phyloP scores from a whole-genome alignment of 1,284 basidiomycete species.

The Anthracocystis setariae region DNA sequence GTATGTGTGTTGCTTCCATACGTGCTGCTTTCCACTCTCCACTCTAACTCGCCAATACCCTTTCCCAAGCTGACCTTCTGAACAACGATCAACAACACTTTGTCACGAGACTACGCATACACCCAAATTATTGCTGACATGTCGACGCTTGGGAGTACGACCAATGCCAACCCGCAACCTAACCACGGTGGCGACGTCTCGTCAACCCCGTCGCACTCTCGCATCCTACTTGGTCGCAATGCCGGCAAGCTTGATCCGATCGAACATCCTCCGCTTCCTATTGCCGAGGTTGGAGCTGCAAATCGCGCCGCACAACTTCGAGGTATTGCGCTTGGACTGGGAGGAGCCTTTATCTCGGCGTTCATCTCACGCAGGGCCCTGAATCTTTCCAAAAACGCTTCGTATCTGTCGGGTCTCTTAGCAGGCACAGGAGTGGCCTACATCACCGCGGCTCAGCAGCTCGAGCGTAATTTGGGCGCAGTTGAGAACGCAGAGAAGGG shows the following conservation, averaged over 20 bases:
- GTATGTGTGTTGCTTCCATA: no score
- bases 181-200: slow-evolving; percentile 35
- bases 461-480: slow-evolving; percentile 33
- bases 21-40: no score
- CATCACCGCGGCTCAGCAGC: slow-evolving; percentile 38
- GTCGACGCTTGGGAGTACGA: neutral
- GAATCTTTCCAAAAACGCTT: slow-evolving; percentile 36
- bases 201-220: neutral
- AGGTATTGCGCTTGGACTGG: slow-evolving; percentile 38
- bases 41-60: no score
- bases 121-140: neutral
- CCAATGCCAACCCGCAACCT: slow-evolving; percentile 9
- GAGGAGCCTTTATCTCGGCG: slow-evolving; percentile 36
- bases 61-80: neutral
- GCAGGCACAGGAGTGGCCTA: slow-evolving; percentile 52
- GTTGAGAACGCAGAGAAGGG: slow-evolving; percentile 38
- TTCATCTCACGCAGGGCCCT: slow-evolving; percentile 41
- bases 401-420: slow-evolving; percentile 39
- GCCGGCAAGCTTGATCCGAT: slow-evolving; percentile 33
- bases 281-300: slow-evolving; percentile 37
- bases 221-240: slow-evolving; percentile 26
- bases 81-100: neutral
- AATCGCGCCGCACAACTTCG: slow-evolving; percentile 40
- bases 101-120: no score
- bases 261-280: slow-evolving; percentile 39